Evolutionary conservation across 1,284 basidiomycete genomes (phyloP).

Genomic region (Omphalotus olearius): DNA sequence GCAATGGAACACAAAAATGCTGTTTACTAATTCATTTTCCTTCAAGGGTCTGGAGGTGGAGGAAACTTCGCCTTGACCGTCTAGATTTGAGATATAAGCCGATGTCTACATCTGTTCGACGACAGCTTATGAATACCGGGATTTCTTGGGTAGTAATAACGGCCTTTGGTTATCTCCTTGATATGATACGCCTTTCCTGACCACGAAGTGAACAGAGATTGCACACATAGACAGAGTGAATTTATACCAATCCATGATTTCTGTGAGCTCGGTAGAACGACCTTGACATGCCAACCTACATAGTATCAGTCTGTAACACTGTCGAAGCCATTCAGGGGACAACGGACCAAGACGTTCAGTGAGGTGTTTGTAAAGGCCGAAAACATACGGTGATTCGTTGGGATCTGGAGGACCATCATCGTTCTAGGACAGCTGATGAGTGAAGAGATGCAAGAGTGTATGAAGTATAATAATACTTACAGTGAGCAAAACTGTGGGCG

Average conservation of each 20-base stretch:
- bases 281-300: slow-evolving; percentile 81
- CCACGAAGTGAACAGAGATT: slow-evolving; percentile 1
- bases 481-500: slow-evolving; percentile 53
- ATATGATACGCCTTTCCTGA: slow-evolving; percentile 84
- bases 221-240: slow-evolving; percentile 1
- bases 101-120: background rate
- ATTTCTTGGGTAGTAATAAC: slow-evolving; percentile 78
- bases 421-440: slow-evolving; percentile 41
- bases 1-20: background rate
- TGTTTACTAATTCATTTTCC: slow-evolving; percentile 59
- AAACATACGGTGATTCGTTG: slow-evolving; percentile 78
- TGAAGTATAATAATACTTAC: slow-evolving; percentile 32
- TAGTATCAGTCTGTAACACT: slow-evolving; percentile 4
- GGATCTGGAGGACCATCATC: slow-evolving; percentile 84
- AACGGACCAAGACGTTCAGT: slow-evolving; percentile 55
- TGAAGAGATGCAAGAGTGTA: slow-evolving; percentile 3
- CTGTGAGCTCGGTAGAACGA: slow-evolving; percentile 85
- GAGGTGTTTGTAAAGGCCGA: slow-evolving; percentile 71
- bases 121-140: slow-evolving; percentile 35
- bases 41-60: slow-evolving; percentile 59
- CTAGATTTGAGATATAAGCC: slow-evolving; percentile 26
- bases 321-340: background rate
- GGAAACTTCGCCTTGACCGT: slow-evolving; percentile 73
- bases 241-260: slow-evolving; percentile 83
- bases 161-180: slow-evolving; percentile 69